Conservation (phyloP, 176 grass and related monocot genomes). For the Musa acuminata region DNA sequence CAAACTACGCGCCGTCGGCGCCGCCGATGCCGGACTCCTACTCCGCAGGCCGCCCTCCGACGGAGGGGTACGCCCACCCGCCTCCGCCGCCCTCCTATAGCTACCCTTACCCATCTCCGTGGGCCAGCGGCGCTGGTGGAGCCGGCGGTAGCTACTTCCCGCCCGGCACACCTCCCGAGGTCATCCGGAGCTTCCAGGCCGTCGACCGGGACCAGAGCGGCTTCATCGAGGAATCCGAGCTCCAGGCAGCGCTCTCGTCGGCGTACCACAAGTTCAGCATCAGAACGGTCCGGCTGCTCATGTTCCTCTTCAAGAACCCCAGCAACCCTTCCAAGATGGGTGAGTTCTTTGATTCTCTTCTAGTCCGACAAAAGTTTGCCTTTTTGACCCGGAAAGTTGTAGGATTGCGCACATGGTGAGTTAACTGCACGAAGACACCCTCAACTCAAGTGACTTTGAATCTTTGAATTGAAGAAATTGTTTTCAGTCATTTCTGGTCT, state of each 20-base stretch:
- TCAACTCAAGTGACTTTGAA: too few species aligned
- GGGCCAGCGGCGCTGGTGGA: background rate
- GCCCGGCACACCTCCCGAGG: conserved; percentile 59
- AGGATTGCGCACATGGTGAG: background rate
- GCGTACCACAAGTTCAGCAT: conserved; percentile 59
- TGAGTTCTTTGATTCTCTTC: conserved; percentile 6
- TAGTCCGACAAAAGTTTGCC: background rate
- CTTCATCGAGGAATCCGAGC: conserved; percentile 65
- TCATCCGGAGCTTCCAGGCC: conserved; percentile 57
- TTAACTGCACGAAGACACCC: too few species aligned
- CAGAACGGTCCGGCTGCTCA: conserved; percentile 62
- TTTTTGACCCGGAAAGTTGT: background rate
- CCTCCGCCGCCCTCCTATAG: background rate
- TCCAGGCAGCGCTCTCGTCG: conserved; percentile 61
- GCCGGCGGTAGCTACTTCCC: conserved; percentile 32
- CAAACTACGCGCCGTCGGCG: conserved; percentile 3
- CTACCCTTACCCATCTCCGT: conserved; percentile 20
- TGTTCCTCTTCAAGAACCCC: conserved; percentile 60
- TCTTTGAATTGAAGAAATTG: background rate
- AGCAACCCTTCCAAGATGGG: conserved; percentile 40
- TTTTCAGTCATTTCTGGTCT: conserved; percentile 10
- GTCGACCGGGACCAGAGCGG: conserved; percentile 71
- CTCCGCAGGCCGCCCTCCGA: background rate
- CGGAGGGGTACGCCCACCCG: background rate
- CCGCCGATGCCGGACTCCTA: conserved; percentile 6